Evolutionary conservation across 257 asterid genomes (phyloP), one percentile per base, ranked within the genome.

Genomic region (Penstemon barbatus): DNA sequence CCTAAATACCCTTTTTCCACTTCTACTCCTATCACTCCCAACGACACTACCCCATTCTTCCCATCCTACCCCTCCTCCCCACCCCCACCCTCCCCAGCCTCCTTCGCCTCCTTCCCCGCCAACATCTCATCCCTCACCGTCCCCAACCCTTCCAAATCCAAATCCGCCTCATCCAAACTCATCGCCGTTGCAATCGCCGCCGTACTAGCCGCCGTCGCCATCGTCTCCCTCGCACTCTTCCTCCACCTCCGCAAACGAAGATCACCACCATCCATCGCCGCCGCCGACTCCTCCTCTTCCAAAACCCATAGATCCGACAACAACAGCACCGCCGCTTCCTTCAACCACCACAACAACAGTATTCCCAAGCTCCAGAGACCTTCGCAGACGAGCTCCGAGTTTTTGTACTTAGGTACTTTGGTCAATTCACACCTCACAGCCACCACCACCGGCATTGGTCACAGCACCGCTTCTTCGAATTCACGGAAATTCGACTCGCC

Each of bases 361-460:
- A 61, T 92, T 19, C 97, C 99, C n/a, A 88, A 86, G 86, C 89
- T 90, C 36, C 90, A 74, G 46, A 74, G 97, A 18, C 99, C 97
- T 3, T 87, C 99, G 1, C 97, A 88, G 40, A 78, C 89, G 45
- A 93, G 99, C 78, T 69, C 99, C 0, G 99, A 94, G 89, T 90
- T 94, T 60, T 76, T 94, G 19, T 94, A 94, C 76, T 64, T 94
- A 68, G 97, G 99, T 46, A 94, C 99, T 68, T 68, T 94, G 65
- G 99, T 90, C 6, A 88, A 81, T 66, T 65, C 99, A 4, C 95
- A 88, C 52, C 83, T 82, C 65, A 80, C 78, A 36, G 87, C 72
- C 12, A 61, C 48, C 49, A 63, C 25, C 57, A 57, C 65, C 65
- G 71, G 59, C 39, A 8, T 70, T 44, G 10, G 36, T 51, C 59